These are phyloP conservation scores for Phtheirospermum japonicum DNA, from an alignment of 257 asterid genomes.

Conservation along the genomic window DNA sequence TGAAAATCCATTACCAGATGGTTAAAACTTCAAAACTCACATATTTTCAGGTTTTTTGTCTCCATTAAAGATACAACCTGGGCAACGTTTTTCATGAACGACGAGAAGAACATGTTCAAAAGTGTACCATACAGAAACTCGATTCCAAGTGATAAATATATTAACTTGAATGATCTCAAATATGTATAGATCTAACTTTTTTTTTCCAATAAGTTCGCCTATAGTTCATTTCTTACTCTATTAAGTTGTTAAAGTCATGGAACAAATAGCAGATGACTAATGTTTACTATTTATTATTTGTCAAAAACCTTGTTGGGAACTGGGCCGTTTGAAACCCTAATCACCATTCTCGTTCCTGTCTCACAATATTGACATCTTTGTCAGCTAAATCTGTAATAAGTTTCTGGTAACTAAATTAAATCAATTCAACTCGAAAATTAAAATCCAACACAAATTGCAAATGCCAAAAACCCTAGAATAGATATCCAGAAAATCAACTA, in stretches of 20 bases:
- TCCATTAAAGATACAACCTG: no score
- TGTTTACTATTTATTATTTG: not conserved
- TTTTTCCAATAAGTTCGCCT: not conserved
- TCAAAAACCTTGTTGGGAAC: constrained; percentile 9
- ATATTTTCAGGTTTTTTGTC: no score
- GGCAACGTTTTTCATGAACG: no score
- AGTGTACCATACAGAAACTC: no score
- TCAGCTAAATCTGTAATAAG: constrained; percentile 15
- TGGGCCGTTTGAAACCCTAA: constrained; percentile 32
- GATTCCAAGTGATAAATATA: no score
- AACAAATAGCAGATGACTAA: not conserved
- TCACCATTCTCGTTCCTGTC: constrained; percentile 5
- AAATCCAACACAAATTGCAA: constrained; percentile 2
- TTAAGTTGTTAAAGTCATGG: constrained; percentile 12
- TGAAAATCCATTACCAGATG: no score
- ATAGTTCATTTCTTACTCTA: constrained; percentile 15
- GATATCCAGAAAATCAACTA: constrained; percentile 10
- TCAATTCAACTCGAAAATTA: not conserved
- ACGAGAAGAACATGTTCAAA: no score
- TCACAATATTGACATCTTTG: constrained; percentile 20
- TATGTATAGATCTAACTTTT: no score
- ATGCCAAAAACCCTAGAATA: not conserved
- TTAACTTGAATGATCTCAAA: no score
- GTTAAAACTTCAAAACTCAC: no score
- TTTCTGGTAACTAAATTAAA: not conserved